Conservation (phyloP, 1,139 yeast species). For the Zygotorulaspora mrakii region DNA sequence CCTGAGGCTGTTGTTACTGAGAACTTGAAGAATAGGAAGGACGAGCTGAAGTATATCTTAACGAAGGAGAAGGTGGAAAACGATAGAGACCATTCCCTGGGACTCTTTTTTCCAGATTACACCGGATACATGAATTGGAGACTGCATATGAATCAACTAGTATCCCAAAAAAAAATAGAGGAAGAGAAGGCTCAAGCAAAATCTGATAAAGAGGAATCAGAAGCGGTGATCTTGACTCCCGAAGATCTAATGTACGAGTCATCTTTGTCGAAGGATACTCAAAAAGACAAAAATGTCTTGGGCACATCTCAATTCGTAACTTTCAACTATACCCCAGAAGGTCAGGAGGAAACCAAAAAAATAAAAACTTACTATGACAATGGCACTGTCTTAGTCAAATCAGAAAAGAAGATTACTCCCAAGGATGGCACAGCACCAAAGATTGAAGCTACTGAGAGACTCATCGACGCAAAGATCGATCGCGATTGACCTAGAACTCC, state of each 20-base stretch:
- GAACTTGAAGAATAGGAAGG: conserved; percentile 24
- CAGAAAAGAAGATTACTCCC: conserved; percentile 41
- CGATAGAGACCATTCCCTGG: conserved; percentile 40
- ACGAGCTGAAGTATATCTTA: conserved; percentile 36
- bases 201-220: no score
- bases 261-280: conserved; percentile 12
- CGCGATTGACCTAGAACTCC: conserved; percentile 6
- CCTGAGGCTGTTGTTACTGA: conserved; percentile 51
- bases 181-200: conserved; percentile 12
- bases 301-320: conserved; percentile 50
- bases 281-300: conserved; percentile 40
- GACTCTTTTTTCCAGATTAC: conserved; percentile 56
- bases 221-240: conserved; percentile 33
- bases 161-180: conserved; percentile 34
- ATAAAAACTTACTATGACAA: conserved; percentile 57
- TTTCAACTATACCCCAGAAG: conserved; percentile 50
- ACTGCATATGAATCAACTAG: conserved; percentile 44
- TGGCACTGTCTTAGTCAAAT: conserved; percentile 51
- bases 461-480: conserved; percentile 19
- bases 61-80: conserved; percentile 50
- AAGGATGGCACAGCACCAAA: conserved; percentile 36
- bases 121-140: conserved; percentile 69
- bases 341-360: conserved; percentile 52
- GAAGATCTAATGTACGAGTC: conserved; percentile 30
- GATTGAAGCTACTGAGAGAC: conserved; percentile 28